A percentile compares a stretch with the other conserved stretches of the same genome.
These are phyloP conservation scores for Silybum marianum DNA, from an alignment of 129 eudicot species.

Conservation along the genomic window DNA sequence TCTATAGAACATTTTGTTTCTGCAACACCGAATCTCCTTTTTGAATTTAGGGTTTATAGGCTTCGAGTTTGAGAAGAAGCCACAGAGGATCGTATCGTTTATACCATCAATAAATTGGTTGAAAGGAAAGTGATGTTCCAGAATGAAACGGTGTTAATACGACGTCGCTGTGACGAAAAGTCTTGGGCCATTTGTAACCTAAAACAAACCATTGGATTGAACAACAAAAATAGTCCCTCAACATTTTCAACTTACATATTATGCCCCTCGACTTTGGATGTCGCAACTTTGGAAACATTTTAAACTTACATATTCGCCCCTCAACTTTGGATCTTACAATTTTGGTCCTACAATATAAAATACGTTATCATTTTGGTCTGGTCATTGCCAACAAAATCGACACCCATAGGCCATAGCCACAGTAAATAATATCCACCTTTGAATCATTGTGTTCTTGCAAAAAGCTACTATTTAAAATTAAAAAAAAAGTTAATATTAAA, in stretches of 20 bases:
- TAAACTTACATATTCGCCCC: not conserved
- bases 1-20: conserved; percentile 47
- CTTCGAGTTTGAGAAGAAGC: conserved; percentile 25
- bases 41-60: conserved; percentile 32
- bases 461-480: too few species aligned
- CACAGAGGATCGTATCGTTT: not conserved
- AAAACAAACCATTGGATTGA: not conserved
- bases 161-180: not conserved
- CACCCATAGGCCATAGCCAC: not conserved
- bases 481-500: too few species aligned
- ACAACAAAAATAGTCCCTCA: conserved; percentile 6
- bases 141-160: not conserved
- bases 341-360: not conserved
- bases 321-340: not conserved
- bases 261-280: not conserved
- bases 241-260: not conserved
- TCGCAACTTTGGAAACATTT: not conserved
- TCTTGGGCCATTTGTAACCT: not conserved
- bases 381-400: not conserved
- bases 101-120: conserved; percentile 9
- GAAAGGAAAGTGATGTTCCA: conserved; percentile 7
- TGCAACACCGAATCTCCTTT: not conserved
- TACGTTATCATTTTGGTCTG: not conserved
- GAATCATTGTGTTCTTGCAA: not conserved
- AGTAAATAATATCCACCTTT: not conserved